Conservation (phyloP, 2,329 filamentous ascomycete genomes). For the Calonectria pteridis region DNA sequence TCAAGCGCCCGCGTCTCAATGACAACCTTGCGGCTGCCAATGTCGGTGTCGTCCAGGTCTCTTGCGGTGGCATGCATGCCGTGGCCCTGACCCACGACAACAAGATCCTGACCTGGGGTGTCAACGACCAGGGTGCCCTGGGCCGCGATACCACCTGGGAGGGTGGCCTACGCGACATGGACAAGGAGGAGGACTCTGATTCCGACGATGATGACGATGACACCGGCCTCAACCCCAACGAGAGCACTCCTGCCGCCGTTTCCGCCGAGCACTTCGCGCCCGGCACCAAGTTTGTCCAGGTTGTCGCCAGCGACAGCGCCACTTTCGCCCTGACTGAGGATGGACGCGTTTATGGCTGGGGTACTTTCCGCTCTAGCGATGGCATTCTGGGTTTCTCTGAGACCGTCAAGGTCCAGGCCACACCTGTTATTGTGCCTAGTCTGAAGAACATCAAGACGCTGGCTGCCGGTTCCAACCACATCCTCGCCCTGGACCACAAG, state of each 20-base stretch:
- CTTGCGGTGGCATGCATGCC: conserved; percentile 86
- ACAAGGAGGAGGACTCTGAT: conserved; percentile 65
- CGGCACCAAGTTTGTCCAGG: conserved; percentile 71
- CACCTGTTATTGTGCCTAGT: conserved; percentile 68
- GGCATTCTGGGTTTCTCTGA: conserved; percentile 75
- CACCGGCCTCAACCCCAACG: conserved; percentile 77
- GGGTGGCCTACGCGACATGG: conserved; percentile 70
- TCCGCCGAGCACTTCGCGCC: conserved; percentile 70
- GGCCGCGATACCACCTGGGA: conserved; percentile 80
- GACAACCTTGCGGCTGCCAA: conserved; percentile 72
- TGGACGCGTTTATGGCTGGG: conserved; percentile 85
- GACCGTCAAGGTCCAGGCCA: conserved; percentile 62
- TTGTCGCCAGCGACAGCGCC: conserved; percentile 80
- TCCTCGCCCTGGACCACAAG: conserved; percentile 75
- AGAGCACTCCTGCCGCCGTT: conserved; percentile 75
- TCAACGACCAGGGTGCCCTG: conserved; percentile 86
- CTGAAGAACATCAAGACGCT: conserved; percentile 76
- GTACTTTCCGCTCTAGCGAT: conserved; percentile 78
- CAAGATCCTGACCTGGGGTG: conserved; percentile 87
- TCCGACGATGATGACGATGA: conserved; percentile 71
- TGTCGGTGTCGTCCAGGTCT: conserved; percentile 81
- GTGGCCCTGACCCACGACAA: conserved; percentile 83
- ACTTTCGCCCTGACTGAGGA: conserved; percentile 82
- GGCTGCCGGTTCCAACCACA: conserved; percentile 77
- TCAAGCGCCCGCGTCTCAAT: conserved; percentile 86